These are phyloP conservation scores for Chalciporus chontae DNA, from an alignment of 768 basidiomycete species.

Conservation along the genomic window DNA sequence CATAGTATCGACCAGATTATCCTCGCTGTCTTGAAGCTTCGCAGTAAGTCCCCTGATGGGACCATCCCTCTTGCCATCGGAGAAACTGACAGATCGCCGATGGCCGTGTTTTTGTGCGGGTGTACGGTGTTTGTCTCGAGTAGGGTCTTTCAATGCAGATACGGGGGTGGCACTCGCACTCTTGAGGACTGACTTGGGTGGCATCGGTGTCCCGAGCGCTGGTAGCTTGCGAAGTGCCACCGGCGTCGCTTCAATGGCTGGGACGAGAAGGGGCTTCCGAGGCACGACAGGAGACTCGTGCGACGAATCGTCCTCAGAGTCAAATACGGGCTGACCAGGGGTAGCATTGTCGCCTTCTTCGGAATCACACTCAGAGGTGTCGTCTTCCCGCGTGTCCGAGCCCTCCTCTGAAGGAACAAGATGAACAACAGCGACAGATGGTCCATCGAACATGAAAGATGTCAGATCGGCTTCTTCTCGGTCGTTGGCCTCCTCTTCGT, in stretches of 20 bases:
- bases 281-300: slow-evolving; percentile 11
- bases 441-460: slow-evolving; percentile 70
- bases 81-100: slow-evolving; percentile 93
- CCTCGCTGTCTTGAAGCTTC: slow-evolving; percentile 38
- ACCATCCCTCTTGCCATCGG: slow-evolving; percentile 87
- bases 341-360: slow-evolving; percentile 22
- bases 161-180: slow-evolving; percentile 48
- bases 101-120: slow-evolving; percentile 50
- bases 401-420: slow-evolving; percentile 42
- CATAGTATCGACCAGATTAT: slow-evolving; percentile 25
- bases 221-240: slow-evolving; percentile 14
- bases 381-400: slow-evolving; percentile 27
- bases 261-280: background rate
- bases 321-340: slow-evolving; percentile 11
- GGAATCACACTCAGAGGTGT: slow-evolving; percentile 41
- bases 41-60: slow-evolving; percentile 67
- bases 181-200: slow-evolving; percentile 41
- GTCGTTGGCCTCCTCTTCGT: slow-evolving; percentile 46
- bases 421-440: slow-evolving; percentile 49
- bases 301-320: slow-evolving; percentile 39
- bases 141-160: slow-evolving; percentile 55
- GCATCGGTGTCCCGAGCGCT: slow-evolving; percentile 25
- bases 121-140: slow-evolving; percentile 47
- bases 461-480: slow-evolving; percentile 65
- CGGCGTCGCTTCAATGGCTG: slow-evolving; percentile 18